phyloP scores from a whole-genome alignment of 192 early-diverging fungal genomes.

The Linnemannia hyalina region DNA sequence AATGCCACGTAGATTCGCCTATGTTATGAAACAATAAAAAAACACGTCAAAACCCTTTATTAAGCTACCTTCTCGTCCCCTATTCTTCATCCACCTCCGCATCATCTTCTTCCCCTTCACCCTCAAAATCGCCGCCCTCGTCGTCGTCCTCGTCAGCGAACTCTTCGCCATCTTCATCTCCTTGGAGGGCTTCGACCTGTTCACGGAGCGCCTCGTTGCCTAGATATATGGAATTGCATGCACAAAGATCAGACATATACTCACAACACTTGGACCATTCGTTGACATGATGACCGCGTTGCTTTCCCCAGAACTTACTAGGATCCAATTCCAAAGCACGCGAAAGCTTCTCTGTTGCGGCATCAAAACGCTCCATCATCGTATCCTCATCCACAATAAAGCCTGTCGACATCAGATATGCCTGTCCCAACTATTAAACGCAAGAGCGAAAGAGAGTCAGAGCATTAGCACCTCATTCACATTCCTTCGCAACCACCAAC shows the following conservation, averaged over 20 bases:
- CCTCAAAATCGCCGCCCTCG: conserved; percentile 6
- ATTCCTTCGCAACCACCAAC: not conserved
- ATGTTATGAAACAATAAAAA: not conserved
- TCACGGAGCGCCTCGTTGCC: conserved; percentile 57
- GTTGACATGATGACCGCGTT: not conserved
- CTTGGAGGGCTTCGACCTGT: conserved; percentile 60
- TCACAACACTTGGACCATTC: not conserved
- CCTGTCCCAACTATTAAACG: conserved; percentile 52
- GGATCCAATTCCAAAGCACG: conserved; percentile 61
- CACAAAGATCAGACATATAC: not conserved
- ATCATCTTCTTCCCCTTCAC: conserved; percentile 1
- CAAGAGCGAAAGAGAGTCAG: conserved; percentile 35
- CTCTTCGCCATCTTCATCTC: conserved; percentile 21
- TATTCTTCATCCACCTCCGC: conserved; percentile 14
- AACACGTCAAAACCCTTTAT: too few relatives aligned
- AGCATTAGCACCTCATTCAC: not conserved
- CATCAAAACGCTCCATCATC: conserved; percentile 64
- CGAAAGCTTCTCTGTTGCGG: conserved; percentile 60
- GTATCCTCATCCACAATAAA: conserved; percentile 65
- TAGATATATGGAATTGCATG: not conserved
- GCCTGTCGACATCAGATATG: conserved; percentile 54
- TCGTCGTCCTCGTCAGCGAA: conserved; percentile 17
- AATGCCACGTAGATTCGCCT: too few relatives aligned
- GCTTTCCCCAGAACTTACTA: conserved; percentile 21
- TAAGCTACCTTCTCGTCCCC: not conserved